These are phyloP conservation scores for Gossypium longicalyx DNA, from an alignment of 345 rosid species.

Conservation along the genomic window DNA sequence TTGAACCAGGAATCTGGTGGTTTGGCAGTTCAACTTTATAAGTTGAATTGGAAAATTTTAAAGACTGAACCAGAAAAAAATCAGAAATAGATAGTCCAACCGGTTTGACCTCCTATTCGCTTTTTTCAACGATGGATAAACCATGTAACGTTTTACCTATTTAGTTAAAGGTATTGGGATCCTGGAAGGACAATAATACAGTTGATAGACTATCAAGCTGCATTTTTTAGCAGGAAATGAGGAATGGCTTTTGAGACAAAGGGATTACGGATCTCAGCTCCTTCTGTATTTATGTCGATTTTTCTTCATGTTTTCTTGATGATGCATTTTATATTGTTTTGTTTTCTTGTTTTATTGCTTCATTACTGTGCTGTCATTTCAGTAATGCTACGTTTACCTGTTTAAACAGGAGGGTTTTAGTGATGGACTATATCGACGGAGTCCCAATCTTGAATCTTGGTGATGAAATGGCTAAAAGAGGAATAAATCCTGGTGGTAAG, in stretches of 20 bases:
- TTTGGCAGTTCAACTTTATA: background rate
- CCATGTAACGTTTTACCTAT: background rate
- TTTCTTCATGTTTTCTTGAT: background rate
- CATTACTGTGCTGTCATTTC: slow-evolving; percentile 11
- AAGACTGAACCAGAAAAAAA: background rate
- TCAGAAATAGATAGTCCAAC: background rate
- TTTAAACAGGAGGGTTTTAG: slow-evolving; percentile 58
- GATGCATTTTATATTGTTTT: background rate
- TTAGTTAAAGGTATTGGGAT: background rate
- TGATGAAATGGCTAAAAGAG: slow-evolving; percentile 85
- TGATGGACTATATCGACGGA: slow-evolving; percentile 93
- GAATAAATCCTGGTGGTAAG: slow-evolving; percentile 79
- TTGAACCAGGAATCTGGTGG: background rate
- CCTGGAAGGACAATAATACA: background rate
- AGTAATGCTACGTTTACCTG: background rate
- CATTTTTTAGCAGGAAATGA: background rate
- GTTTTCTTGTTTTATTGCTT: background rate
- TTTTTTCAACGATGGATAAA: background rate
- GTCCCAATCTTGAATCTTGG: slow-evolving; percentile 86
- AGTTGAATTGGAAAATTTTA: background rate
- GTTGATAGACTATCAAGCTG: background rate
- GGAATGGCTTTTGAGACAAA: slow-evolving; percentile 10
- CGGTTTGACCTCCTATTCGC: background rate
- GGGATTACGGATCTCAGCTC: background rate
- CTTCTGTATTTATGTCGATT: background rate